These are phyloP conservation scores for Henckelia pumila DNA, from an alignment of 257 asterid species.

Conservation along the genomic window DNA sequence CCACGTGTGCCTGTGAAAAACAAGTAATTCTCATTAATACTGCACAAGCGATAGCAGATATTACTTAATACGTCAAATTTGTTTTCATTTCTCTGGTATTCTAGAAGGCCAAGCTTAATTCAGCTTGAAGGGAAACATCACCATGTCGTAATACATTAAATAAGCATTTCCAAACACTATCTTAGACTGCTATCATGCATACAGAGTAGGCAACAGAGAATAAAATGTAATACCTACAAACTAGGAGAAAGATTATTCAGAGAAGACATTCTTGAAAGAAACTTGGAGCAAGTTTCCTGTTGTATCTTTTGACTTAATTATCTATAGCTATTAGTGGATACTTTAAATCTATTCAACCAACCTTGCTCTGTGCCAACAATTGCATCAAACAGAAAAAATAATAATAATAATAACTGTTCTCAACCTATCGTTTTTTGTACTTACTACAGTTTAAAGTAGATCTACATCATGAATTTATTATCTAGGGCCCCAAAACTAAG, in stretches of 20 bases:
- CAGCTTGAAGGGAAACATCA: neutral
- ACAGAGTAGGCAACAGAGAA: neutral
- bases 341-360: neutral
- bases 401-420: too few species aligned
- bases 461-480: neutral
- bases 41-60: too few species aligned
- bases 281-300: neutral
- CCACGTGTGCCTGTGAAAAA: conserved; percentile 77
- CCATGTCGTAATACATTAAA: neutral
- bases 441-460: neutral
- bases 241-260: neutral
- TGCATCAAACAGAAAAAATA: neutral
- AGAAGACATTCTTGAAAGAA: neutral
- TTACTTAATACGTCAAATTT: neutral
- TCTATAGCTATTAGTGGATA: neutral
- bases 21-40: neutral
- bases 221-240: too few species aligned
- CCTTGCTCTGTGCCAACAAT: neutral
- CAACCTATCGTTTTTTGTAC: neutral
- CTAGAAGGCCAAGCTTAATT: neutral
- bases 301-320: too few species aligned
- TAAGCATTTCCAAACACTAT: too few species aligned
- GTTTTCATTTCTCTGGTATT: neutral
- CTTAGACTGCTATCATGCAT: neutral
- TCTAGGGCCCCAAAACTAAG: neutral